A percentile compares a stretch with the other conserved stretches of the same genome.
Evolutionary conservation across 148 eudicot genomes (phyloP).

Genomic region (Persicaria tinctoria): DNA sequence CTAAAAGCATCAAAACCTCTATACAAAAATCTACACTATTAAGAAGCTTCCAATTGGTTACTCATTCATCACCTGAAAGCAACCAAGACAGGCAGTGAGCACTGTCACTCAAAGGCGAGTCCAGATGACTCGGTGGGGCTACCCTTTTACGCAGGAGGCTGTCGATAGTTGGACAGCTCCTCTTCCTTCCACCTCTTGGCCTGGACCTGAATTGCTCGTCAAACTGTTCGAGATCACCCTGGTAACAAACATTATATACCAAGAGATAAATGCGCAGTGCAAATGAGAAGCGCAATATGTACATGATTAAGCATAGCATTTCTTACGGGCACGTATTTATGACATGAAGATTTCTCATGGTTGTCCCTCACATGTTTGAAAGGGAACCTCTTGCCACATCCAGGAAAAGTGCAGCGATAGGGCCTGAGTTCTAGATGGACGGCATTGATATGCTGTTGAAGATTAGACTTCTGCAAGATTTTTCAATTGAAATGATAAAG

Average conservation of each 20-base stretch:
- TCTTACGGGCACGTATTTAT: conserved; percentile 49
- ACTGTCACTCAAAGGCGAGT: conserved; percentile 7
- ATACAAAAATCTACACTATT: background rate
- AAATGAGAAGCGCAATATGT: background rate
- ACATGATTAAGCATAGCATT: background rate
- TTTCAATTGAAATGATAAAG: background rate
- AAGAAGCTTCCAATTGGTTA: background rate
- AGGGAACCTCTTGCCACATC: conserved; percentile 70
- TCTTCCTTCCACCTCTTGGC: conserved; percentile 31
- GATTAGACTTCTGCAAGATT: conserved; percentile 51
- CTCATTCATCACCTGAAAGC: conserved; percentile 19
- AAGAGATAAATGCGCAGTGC: background rate
- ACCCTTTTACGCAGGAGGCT: conserved; percentile 32
- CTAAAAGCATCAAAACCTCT: too few relatives aligned
- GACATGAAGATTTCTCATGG: conserved; percentile 67
- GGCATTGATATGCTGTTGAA: conserved; percentile 78
- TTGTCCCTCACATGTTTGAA: conserved; percentile 92
- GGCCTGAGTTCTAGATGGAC: conserved; percentile 58
- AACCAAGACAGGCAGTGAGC: conserved; percentile 31
- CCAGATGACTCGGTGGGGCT: conserved; percentile 19
- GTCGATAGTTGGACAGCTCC: conserved; percentile 26
- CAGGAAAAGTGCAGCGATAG: conserved; percentile 48
- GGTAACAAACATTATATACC: background rate
- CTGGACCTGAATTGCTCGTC: conserved; percentile 32
- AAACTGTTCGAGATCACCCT: conserved; percentile 40